These are phyloP conservation scores for Marasmius sp. DNA, from an alignment of 1,284 basidiomycete species.

Conservation along the genomic window DNA sequence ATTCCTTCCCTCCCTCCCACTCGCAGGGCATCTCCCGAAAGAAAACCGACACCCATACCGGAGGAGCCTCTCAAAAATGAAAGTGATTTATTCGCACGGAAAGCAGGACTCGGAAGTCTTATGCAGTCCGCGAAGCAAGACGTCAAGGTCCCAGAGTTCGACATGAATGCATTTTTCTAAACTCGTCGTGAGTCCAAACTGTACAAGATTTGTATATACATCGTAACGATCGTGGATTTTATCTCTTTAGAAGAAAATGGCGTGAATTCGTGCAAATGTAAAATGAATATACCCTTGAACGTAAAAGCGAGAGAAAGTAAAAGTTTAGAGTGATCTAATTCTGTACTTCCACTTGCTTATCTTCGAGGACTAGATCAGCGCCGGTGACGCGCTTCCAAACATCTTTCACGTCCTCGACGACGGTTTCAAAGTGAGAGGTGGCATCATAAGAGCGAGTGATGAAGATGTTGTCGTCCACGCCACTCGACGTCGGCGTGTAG, in stretches of 20 bases:
- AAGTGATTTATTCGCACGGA: constrained; percentile 58
- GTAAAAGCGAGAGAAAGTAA: constrained; percentile 11
- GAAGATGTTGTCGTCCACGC: constrained; percentile 87
- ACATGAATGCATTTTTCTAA: constrained; percentile 73
- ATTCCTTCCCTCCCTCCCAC: constrained; percentile 65
- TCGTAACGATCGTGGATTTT: not conserved
- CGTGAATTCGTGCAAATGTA: constrained; percentile 13
- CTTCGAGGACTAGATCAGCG: constrained; percentile 77
- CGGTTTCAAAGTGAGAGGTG: constrained; percentile 98
- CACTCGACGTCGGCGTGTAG: constrained; percentile 87
- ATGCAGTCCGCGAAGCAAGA: constrained; percentile 89
- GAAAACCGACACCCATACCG: constrained; percentile 13
- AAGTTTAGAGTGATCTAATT: constrained; percentile 36
- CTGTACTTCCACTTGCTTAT: constrained; percentile 72
- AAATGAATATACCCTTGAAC: constrained; percentile 8
- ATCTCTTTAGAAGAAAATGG: not conserved
- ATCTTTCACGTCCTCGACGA: constrained; percentile 91
- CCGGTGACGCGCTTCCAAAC: constrained; percentile 89
- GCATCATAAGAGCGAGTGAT: constrained; percentile 98
- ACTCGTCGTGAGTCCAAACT: not conserved
- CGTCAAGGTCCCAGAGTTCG: constrained; percentile 82
- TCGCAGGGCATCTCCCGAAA: constrained; percentile 49
- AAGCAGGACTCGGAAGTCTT: constrained; percentile 77
- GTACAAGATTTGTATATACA: not conserved
- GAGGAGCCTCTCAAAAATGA: constrained; percentile 46